Evolutionary conservation across 2,329 filamentous ascomycete species (phyloP), one percentile per base, ranked within the genome.

Genomic region (Sporothrix brunneoviolacea): DNA sequence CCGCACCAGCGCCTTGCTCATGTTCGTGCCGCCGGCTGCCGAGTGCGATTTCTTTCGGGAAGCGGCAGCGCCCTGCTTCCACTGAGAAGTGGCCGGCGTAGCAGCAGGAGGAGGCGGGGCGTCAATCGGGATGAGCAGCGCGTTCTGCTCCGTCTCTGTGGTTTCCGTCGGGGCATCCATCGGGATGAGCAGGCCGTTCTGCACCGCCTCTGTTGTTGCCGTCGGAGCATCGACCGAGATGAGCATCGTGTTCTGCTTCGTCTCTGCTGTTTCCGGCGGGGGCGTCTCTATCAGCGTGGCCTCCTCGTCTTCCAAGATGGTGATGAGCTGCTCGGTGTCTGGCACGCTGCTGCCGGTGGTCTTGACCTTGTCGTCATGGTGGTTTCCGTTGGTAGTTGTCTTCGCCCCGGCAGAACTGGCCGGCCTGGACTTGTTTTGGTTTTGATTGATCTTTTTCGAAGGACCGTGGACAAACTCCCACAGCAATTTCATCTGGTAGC

Each of bases 391-490:
- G 8, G 37, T 16, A 8, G 13, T 16, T 15, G 12, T 24, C n/a
- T n/a, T n/a, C n/a, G n/a, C n/a, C n/a, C n/a, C n/a, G n/a, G n/a
- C n/a, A n/a, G n/a, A n/a, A n/a, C n/a, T n/a, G n/a, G n/a, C n/a
- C n/a, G n/a, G n/a, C n/a, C n/a, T n/a, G n/a, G n/a, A n/a, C n/a
- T n/a, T n/a, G n/a, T n/a, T n/a, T n/a, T n/a, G n/a, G n/a, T n/a
- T n/a, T n/a, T n/a, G n/a, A n/a, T n/a, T n/a, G n/a, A n/a, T n/a
- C n/a, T n/a, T n/a, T n/a, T n/a, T n/a, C n/a, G n/a, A n/a, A n/a
- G n/a, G n/a, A n/a, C n/a, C n/a, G n/a, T n/a, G n/a, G n/a, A 51
- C 37, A 50, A 56, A 57, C 13, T 56, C 35, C 45, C 50, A 51
- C 0, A 57, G 52, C 30, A 53, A 36, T 16, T 37, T 50, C 46